Evolutionary conservation across 352 stramenopile species (phyloP).

Genomic region (Phytophthora pseudosyringae): DNA sequence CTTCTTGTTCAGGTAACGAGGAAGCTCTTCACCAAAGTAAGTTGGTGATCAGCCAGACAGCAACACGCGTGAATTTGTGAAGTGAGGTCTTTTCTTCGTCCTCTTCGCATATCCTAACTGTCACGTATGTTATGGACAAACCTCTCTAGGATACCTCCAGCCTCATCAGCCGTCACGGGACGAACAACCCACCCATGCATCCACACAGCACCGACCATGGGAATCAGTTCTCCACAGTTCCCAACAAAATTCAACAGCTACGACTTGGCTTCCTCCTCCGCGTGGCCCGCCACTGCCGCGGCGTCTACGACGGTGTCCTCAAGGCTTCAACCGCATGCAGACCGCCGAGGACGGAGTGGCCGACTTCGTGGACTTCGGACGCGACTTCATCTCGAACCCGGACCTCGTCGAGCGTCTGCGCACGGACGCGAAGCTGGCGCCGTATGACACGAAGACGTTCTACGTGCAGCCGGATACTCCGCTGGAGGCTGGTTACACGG

Average conservation of each 20-base stretch:
- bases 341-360: constrained; percentile 46
- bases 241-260: constrained; percentile 7
- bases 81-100: too few relatives aligned
- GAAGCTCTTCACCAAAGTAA: too few relatives aligned
- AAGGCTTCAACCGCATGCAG: constrained; percentile 50
- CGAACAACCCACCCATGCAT: too few relatives aligned
- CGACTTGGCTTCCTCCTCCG: constrained; percentile 54
- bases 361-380: constrained; percentile 65
- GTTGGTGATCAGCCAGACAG: too few relatives aligned
- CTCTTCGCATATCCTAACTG: too few relatives aligned
- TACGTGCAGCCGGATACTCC: constrained; percentile 36
- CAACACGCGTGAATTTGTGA: too few relatives aligned
- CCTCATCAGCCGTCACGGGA: too few relatives aligned
- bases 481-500: constrained; percentile 50
- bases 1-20: too few relatives aligned
- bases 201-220: too few relatives aligned
- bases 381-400: constrained; percentile 42
- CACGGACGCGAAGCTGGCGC: constrained; percentile 36
- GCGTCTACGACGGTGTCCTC: constrained; percentile 62
- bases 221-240: too few relatives aligned
- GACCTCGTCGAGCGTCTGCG: constrained; percentile 68
- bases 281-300: constrained; percentile 44
- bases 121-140: too few relatives aligned
- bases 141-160: too few relatives aligned
- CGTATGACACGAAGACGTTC: constrained; percentile 50